Percentiles rank a stretch among this genome's conserved stretches.
These are phyloP conservation scores for Colletotrichum incanum DNA, from an alignment of 2,329 filamentous ascomycete species.

Conservation along the genomic window DNA sequence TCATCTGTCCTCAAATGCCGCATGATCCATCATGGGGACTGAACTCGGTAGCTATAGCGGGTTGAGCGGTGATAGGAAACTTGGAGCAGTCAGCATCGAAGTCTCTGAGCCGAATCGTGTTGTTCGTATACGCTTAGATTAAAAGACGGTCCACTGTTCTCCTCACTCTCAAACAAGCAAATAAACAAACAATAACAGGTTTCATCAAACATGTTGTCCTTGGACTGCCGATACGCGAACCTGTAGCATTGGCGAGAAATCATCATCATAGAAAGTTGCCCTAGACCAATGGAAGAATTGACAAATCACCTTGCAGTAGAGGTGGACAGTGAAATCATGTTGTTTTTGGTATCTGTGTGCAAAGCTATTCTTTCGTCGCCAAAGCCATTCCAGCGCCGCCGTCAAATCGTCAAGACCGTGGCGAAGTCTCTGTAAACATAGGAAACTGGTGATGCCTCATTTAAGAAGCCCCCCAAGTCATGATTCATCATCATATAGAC, in stretches of 20 bases:
- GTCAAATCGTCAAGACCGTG: slow-evolving; percentile 6
- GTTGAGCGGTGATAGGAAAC: background rate
- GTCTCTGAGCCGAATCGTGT: background rate
- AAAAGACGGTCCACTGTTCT: background rate
- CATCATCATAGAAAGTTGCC: background rate
- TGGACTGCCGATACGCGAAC: background rate
- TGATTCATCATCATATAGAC: slow-evolving; percentile 2
- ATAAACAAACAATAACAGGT: too few species aligned
- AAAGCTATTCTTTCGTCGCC: slow-evolving; percentile 15
- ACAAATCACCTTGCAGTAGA: background rate
- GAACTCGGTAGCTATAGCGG: background rate
- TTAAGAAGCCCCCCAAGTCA: background rate
- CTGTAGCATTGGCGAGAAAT: background rate
- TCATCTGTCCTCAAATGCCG: background rate
- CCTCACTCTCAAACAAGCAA: too few species aligned
- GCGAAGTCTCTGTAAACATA: background rate
- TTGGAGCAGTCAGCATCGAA: background rate
- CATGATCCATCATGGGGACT: background rate
- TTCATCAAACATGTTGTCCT: background rate
- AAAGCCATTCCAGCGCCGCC: slow-evolving; percentile 23
- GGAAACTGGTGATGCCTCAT: background rate
- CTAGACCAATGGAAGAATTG: background rate
- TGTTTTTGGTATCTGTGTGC: slow-evolving; percentile 41
- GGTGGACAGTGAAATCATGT: slow-evolving; percentile 8
- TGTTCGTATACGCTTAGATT: background rate